Percentiles rank a stretch among this genome's conserved stretches.
phyloP scores from a whole-genome alignment of 2,329 filamentous ascomycete species.

The Fusarium clavum region DNA sequence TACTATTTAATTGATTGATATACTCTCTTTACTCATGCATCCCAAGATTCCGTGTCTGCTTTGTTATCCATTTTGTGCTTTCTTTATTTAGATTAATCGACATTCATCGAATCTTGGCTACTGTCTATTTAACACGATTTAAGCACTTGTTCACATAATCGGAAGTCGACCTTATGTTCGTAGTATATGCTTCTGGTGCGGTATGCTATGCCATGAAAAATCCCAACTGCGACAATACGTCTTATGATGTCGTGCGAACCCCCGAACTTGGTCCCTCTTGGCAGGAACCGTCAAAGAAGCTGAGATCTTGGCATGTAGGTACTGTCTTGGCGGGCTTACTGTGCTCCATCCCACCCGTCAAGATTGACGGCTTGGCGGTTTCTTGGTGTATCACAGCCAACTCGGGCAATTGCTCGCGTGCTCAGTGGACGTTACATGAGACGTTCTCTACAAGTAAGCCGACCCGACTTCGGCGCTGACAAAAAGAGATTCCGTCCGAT shows the following conservation, averaged over 20 bases:
- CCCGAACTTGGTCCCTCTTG: neutral
- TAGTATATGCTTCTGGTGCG: neutral
- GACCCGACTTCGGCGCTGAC: neutral
- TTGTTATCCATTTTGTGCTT: too few species aligned
- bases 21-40: neutral
- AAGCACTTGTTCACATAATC: too few species aligned
- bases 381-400: neutral
- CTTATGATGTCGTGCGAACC: fast-evolving
- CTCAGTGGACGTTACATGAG: neutral
- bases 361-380: neutral
- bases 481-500: too few species aligned
- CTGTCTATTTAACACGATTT: too few species aligned
- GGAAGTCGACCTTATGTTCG: neutral
- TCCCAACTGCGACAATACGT: fast-evolving
- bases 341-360: neutral
- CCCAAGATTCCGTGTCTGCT: too few species aligned
- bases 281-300: neutral
- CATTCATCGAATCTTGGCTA: too few species aligned
- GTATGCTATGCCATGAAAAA: fast-evolving
- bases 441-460: fast-evolving
- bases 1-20: slow-evolving; percentile 29
- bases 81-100: too few species aligned
- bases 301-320: slow-evolving; percentile 6
- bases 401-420: neutral
- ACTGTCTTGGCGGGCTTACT: slow-evolving; percentile 1